Base-by-base conservation (phyloP, 192 early-diverging fungal genomes). In the Funneliformis geosporum region DNA sequence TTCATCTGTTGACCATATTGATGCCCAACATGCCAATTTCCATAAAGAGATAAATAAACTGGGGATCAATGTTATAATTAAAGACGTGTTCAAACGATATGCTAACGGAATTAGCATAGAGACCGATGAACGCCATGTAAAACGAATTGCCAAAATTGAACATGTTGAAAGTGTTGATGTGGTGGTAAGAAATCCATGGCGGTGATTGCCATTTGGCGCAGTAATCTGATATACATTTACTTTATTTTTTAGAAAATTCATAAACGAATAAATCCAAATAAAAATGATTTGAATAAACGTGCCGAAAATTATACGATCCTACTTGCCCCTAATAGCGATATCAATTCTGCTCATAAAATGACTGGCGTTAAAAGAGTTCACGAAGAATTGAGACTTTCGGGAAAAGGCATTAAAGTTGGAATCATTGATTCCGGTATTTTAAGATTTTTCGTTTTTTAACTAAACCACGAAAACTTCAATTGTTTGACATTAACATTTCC, bases 361-460 rank as follows among this genome's bases (percentile, higher is more conserved):
- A 89, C 89, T 12, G 89, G 89, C 9, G 89, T 92, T 1, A 74
- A 83, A 38, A 64, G 59, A 60, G 86, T 86, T 7, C 88, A 87
- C 18, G 74, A 80, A 8, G 79, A 85, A 6, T 82, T 89, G 92
- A 33, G 2, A 33, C 33, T 33, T 33, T 33, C 33, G 0, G 33
- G 33, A 33, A 33, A 33, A 33, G 33, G 91, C 9, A 72, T 94
- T 70, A 86, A 86, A 46, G 86, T 94, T 55, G 92, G 90, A 71
- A 82, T 94, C 71, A 76, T 94, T 39, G 93, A 94, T 82, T 87
- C 86, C 12, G 93, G 93, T 50, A 84, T 18, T 18, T 59, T 18
- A n/a, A n/a, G n/a, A n/a, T n/a, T n/a, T n/a, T n/a, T n/a, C n/a
- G 9, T n/a, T 21, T 39, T 21, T 9, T 39, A 23, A 27, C 18